These are phyloP conservation scores for Phlyctochytrium arcticum DNA, from an alignment of 192 early-diverging fungal genomes.

Conservation along the genomic window DNA sequence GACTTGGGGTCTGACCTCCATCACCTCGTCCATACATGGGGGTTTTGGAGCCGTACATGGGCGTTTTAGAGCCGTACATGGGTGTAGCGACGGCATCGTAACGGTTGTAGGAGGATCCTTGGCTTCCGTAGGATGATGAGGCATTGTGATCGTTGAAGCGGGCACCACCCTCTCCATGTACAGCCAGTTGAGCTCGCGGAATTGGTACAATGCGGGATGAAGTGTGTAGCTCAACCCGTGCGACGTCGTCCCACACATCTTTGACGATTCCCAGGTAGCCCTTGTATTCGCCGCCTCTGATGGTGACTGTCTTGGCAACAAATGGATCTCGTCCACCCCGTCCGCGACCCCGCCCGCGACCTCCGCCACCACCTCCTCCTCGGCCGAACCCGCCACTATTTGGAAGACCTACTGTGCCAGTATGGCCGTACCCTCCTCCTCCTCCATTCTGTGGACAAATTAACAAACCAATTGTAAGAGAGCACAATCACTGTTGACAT, in stretches of 20 bases:
- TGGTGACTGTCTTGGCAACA: conserved; percentile 76
- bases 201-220: conserved; percentile 78
- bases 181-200: conserved; percentile 67
- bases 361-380: conserved; percentile 30
- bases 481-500: too few relatives aligned
- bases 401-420: background rate
- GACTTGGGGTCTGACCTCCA: conserved; percentile 11
- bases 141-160: background rate
- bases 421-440: background rate
- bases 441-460: too few relatives aligned
- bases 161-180: conserved; percentile 41
- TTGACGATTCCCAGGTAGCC: conserved; percentile 98
- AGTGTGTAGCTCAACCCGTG: conserved; percentile 91
- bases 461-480: too few relatives aligned
- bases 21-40: conserved; percentile 37
- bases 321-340: conserved; percentile 44
- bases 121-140: background rate
- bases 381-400: conserved; percentile 12
- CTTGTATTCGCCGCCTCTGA: conserved; percentile 86
- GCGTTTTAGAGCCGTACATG: conserved; percentile 52
- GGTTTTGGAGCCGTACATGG: conserved; percentile 48
- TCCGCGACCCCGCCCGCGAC: conserved; percentile 26
- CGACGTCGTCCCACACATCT: conserved; percentile 65
- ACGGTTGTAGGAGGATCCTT: conserved; percentile 5
- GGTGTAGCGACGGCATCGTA: conserved; percentile 42